Evolutionary conservation across 139 green algal species (phyloP).

Genomic region (Chlamydomonas schloesseri): DNA sequence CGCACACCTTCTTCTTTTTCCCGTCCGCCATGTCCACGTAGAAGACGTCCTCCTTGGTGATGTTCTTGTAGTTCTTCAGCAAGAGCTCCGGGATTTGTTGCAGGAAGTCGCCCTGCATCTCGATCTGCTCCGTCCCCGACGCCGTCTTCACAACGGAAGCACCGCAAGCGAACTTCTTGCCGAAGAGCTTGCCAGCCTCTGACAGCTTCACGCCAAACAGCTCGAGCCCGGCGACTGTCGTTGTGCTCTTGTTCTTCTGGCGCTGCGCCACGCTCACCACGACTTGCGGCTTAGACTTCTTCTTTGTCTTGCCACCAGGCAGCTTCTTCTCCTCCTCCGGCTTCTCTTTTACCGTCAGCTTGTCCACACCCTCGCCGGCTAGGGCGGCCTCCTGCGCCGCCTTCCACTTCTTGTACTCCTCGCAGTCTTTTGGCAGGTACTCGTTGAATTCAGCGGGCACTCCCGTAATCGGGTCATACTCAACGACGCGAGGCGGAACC

Average conservation of each 20-base stretch:
- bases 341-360: constrained; percentile 75
- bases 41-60: constrained; percentile 80
- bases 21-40: constrained; percentile 66
- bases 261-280: constrained; percentile 83
- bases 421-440: constrained; percentile 81
- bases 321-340: constrained; percentile 78
- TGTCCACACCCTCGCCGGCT: constrained; percentile 61
- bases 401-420: constrained; percentile 92
- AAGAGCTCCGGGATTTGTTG: constrained; percentile 79
- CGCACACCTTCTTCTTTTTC: constrained; percentile 71
- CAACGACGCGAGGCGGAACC: constrained; percentile 67
- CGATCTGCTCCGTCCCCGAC: constrained; percentile 92
- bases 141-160: constrained; percentile 91
- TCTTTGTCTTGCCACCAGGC: constrained; percentile 80
- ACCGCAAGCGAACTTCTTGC: constrained; percentile 99
- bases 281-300: constrained; percentile 83
- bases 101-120: constrained; percentile 91
- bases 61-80: constrained; percentile 83
- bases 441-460: constrained; percentile 91
- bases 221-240: constrained; percentile 91
- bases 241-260: constrained; percentile 97
- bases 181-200: constrained; percentile 95
- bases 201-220: constrained; percentile 91
- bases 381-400: constrained; percentile 62
- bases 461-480: constrained; percentile 87